These are phyloP conservation scores for Elsinoe australis DNA, from an alignment of 2,329 filamentous ascomycete species.

Conservation along the genomic window DNA sequence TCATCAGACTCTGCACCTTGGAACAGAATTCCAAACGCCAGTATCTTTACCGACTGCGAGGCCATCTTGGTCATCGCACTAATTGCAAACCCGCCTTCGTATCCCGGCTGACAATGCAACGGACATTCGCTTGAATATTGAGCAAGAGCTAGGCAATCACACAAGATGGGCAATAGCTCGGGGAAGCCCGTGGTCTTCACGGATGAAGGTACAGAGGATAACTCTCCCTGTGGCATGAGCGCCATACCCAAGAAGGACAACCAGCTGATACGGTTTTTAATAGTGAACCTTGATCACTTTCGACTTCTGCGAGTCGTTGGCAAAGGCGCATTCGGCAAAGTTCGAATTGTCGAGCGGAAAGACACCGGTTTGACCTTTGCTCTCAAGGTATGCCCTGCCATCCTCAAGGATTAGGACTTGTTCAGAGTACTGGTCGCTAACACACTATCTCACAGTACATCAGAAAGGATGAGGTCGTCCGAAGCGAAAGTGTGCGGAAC, in stretches of 20 bases:
- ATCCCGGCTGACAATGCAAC: constrained; percentile 3
- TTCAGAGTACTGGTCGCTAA: too few relatives aligned
- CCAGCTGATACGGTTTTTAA: constrained; percentile 3
- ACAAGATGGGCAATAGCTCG: constrained; percentile 81
- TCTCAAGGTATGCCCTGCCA: constrained; percentile 90
- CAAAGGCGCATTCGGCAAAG: constrained; percentile 96
- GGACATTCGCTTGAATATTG: not conserved
- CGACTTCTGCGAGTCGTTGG: constrained; percentile 90
- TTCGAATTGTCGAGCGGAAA: constrained; percentile 95
- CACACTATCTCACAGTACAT: constrained; percentile 20
- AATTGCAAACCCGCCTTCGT: not conserved
- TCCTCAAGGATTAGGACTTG: too few relatives aligned
- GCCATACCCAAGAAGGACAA: too few relatives aligned
- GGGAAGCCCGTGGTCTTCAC: constrained; percentile 88
- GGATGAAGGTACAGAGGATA: constrained; percentile 67
- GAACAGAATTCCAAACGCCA: not conserved
- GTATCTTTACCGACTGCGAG: constrained; percentile 5
- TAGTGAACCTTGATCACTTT: constrained; percentile 97
- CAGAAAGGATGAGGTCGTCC: constrained; percentile 60
- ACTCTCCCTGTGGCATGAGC: not conserved
- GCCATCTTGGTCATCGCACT: constrained; percentile 12
- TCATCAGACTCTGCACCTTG: not conserved
- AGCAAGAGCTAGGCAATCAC: constrained; percentile 12
- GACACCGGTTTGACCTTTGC: constrained; percentile 91
- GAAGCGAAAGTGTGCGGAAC: constrained; percentile 94